These are phyloP conservation scores for Eucalyptus microcorys DNA, from an alignment of 345 rosid species.

Conservation along the genomic window DNA sequence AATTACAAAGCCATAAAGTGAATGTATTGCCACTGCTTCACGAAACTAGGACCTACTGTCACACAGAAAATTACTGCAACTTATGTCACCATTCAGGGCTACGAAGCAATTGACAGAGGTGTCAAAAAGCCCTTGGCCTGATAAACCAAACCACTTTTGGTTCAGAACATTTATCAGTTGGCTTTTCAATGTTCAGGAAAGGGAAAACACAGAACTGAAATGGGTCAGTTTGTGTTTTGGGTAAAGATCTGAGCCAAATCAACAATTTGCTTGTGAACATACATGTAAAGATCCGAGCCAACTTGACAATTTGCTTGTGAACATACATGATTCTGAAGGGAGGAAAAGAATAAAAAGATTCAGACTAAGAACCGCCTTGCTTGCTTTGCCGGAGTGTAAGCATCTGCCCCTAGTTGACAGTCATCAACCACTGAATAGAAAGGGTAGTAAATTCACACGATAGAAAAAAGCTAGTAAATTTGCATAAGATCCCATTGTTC, in stretches of 20 bases:
- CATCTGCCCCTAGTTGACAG: not conserved
- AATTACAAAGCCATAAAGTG: not conserved
- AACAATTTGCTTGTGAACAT: not conserved
- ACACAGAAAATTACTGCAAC: not conserved
- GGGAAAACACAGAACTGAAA: not conserved
- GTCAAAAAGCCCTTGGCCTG: not conserved
- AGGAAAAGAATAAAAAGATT: not conserved
- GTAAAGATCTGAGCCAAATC: not conserved
- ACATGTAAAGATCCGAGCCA: not conserved
- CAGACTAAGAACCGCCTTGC: not conserved
- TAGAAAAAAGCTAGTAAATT: not conserved
- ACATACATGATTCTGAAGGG: not conserved
- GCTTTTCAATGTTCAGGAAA: not conserved
- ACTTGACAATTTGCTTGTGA: not conserved
- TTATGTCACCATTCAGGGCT: not conserved
- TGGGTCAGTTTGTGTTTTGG: not conserved
- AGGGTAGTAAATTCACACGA: not conserved
- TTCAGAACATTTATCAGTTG: not conserved
- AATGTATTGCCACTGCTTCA: not conserved
- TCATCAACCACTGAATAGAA: not conserved
- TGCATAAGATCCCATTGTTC: not conserved
- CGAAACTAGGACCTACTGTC: not conserved
- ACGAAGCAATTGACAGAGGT: not conserved
- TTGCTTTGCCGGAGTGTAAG: not conserved
- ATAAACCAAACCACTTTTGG: not conserved